Base-by-base conservation (phyloP, 768 basidiomycete species). In the Boletus insuetus region DNA sequence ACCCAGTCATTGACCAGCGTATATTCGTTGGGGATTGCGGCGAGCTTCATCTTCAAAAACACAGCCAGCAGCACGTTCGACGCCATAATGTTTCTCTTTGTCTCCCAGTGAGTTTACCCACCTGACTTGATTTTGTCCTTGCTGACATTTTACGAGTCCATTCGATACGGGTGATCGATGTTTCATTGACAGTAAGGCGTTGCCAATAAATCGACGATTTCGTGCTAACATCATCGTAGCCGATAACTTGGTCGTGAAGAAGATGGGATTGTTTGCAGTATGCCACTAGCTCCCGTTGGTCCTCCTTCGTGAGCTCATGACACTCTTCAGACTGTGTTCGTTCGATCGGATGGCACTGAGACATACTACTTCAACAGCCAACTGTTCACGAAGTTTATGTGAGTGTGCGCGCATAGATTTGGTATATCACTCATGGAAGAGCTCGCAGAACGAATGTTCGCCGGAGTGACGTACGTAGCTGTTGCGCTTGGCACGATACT, bases 151-250 rank as follows among this genome's bases (percentile, higher is more conserved):
- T 31, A 32, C 24, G 22, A 89, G 87, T 67, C 88, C 88, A 4
- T 91, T 84, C 59, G 89, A 91, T 61, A 89, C 89, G 22, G 89
- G 89, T 12, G 90, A 91, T 71, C 80, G 90, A n/a, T 84, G 84
- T 60, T 85, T 91, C 63, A 83, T 91, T 58, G 86, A 85, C 58
- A 64, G 82, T 82, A 55, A 60, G 77, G 42, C 10, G 34, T 67
- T 24, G 10, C 11, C 39, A 17, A 20, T 32, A n/a, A 37, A 35
- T 34, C 7, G 17, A 39, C 17, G 16, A 49, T 16, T 13, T 22
- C 26, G 16, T 6, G 31, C 52, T 70, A 32, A 69, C 48, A 5
- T n/a, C n/a, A 26, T 8, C 20, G 3, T 34, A 84, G 83, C 79
- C 20, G 87, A 91, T 55, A 83, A 86, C 55, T 65, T 89, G 32